Evolutionary conservation across 495 filamentous ascomycete species (phyloP), one percentile per base, ranked within the genome.

Genomic region (Aspergillus asperescens): DNA sequence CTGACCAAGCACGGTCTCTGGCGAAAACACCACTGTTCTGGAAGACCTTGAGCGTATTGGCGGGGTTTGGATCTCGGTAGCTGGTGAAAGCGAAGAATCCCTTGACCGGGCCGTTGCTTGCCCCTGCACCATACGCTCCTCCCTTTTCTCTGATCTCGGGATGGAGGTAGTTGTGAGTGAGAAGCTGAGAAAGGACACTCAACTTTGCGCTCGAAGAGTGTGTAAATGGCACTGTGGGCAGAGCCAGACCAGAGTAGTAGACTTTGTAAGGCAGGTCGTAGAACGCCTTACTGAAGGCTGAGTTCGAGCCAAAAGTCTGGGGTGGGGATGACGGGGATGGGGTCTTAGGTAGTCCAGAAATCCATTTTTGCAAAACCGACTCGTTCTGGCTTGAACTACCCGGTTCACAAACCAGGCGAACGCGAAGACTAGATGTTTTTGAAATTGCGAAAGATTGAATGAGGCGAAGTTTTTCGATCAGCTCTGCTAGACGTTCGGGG

Each of bases 81-180:
- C 87, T 92, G 71, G 92, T 95, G 71, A 95, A 92, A 31, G 90
- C 89, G 60, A 98, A 96, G 2, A 93, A 61, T 16, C 93, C 93
- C 57, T 86, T 85, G 3, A 94, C 62, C 3, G 84, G 83, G 8
- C 82, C 81, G 39, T 86, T 82, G 69, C 89, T 94, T 10, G 94
- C 90, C 13, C 89, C 88, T 15, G 90, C 92, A 52, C 93, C 93
- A 59, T 98, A 98, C 8, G 93, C 93, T 35, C 93, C 93, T 7
- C 93, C 93, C 68, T 98, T 98, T 69, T 98, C 93, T 25, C 93
- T 86, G 51, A 98, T 96, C 64, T 97, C 94, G 61, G 94, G 94
- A 65, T 97, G 93, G 9, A 98, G 78, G 61, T 96, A 88, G 66
- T 94, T 94, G 70, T 97, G 93, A 0, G 92, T 97, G n/a, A 98